Evolutionary conservation across 139 green algal genomes (phyloP).

Genomic region (Closterium sp.): DNA sequence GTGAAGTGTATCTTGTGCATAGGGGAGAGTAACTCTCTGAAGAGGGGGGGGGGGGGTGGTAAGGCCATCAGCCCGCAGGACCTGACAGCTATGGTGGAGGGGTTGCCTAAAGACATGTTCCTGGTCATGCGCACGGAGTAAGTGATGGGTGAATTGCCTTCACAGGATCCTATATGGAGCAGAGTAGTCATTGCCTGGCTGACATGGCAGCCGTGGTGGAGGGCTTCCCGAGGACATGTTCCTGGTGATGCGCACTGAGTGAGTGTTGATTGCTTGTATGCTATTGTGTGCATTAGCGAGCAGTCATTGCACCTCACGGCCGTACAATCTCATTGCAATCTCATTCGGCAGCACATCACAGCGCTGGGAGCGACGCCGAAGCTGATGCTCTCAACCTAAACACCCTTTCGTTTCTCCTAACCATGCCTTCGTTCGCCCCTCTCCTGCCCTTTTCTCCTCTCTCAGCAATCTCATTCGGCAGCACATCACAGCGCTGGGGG

Average conservation of each 20-base stretch:
- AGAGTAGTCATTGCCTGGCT: too few relatives aligned
- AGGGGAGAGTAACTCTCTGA: too few relatives aligned
- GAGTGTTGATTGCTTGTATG: neutral
- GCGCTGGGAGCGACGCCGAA: neutral
- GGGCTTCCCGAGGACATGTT: too few relatives aligned
- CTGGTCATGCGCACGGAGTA: slow-evolving; percentile 34
- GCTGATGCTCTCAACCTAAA: slow-evolving; percentile 22
- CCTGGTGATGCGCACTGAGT: neutral
- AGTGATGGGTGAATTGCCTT: neutral
- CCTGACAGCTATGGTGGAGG: slow-evolving; percentile 13
- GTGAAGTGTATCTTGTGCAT: too few relatives aligned
- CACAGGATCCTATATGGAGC: neutral
- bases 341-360: slow-evolving; percentile 7
- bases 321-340: too few relatives aligned
- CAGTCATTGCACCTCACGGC: too few relatives aligned
- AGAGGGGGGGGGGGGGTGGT: too few relatives aligned
- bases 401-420: neutral
- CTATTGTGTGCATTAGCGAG: too few relatives aligned
- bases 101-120: slow-evolving; percentile 28
- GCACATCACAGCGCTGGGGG: slow-evolving; percentile 20
- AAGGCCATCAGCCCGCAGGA: neutral
- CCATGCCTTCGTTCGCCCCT: neutral
- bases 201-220: too few relatives aligned
- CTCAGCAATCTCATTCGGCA: slow-evolving; percentile 35
- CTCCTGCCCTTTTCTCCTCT: neutral